Evolutionary conservation across 805 yeast species (phyloP).

Genomic region (Candida germanica): DNA sequence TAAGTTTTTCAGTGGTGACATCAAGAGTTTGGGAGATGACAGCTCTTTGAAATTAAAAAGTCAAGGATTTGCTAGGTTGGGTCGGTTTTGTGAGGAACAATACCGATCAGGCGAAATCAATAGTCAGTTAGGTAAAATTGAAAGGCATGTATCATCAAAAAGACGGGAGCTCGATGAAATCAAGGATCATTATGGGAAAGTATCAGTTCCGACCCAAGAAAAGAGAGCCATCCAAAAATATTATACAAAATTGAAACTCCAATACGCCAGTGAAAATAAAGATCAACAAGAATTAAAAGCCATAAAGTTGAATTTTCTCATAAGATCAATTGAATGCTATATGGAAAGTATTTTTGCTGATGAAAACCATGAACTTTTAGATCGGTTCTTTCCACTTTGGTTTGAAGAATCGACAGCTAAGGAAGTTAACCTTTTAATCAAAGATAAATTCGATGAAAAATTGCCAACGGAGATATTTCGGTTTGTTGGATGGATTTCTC

Average conservation of each 20-base stretch:
- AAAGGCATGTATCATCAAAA: slow-evolving; percentile 40
- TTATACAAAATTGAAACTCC: slow-evolving; percentile 46
- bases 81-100: slow-evolving; percentile 71
- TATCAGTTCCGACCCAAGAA: slow-evolving; percentile 41
- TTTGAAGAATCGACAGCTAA: slow-evolving; percentile 53
- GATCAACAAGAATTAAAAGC: slow-evolving; percentile 40
- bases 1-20: slow-evolving; percentile 43
- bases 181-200: slow-evolving; percentile 39
- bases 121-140: slow-evolving; percentile 42
- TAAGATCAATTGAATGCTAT: slow-evolving; percentile 57
- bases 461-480: slow-evolving; percentile 33
- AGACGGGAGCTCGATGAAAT: slow-evolving; percentile 49
- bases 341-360: slow-evolving; percentile 48
- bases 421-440: slow-evolving; percentile 34
- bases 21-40: slow-evolving; percentile 1
- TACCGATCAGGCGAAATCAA: slow-evolving; percentile 42
- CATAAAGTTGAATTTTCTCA: slow-evolving; percentile 43
- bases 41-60: slow-evolving; percentile 3
- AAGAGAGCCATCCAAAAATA: slow-evolving; percentile 52
- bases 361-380: slow-evolving; percentile 55
- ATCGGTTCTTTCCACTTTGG: slow-evolving; percentile 83
- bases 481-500: slow-evolving; percentile 79
- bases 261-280: slow-evolving; percentile 47
- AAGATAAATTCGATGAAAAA: slow-evolving; percentile 1
- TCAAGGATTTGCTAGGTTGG: slow-evolving; percentile 36